Base-by-base conservation (phyloP, 192 early-diverging fungal genomes). In the Backusella tarrabulga region DNA sequence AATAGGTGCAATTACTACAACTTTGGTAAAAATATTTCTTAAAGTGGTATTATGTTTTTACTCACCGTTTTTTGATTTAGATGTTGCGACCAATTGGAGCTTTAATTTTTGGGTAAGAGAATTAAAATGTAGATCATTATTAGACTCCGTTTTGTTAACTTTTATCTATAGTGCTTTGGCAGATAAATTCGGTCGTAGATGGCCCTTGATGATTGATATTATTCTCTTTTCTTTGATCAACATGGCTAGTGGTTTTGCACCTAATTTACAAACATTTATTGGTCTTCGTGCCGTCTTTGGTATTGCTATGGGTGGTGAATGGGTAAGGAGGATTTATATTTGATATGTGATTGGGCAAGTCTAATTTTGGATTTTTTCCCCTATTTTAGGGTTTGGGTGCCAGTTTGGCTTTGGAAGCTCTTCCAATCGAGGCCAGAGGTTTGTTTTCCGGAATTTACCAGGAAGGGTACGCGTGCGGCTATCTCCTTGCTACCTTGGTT, bases 371-470 rank as follows among this genome's bases (percentile, higher is more conserved):
- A 29, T 67, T 41, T 68, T 75, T 67, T 69, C 19, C 38, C 38
- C 9, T 69, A 41, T 87, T 89, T 38, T 92, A 92, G 93, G 93
- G 92, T 17, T 86, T 94, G 23, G 89, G 91, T 17, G 89, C 90
- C 38, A 85, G 89, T 78, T 80, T 94, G 69, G 91, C 93, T 1
- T 87, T 94, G 88, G 93, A 94, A 82, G 78, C 83, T 44, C 72
- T 94, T 15, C 93, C 92, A 0, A 73, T 85, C 15, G 89, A 92
- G 80, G 81, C 87, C 73, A 84, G 92, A 44, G 93, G 93, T 54
- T 77, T 94, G 23, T 93, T 94, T 35, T 90, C 91, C 7, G 93
- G 93, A 34, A 91, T 94, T 34, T 84, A 93, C 42, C 93, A 94
- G 67, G 44, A 67, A 70, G 92, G 90, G 1, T 93, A 92, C 76